These are phyloP conservation scores for Lichenothelia convexa DNA, from an alignment of 495 filamentous ascomycete species.

Conservation along the genomic window DNA sequence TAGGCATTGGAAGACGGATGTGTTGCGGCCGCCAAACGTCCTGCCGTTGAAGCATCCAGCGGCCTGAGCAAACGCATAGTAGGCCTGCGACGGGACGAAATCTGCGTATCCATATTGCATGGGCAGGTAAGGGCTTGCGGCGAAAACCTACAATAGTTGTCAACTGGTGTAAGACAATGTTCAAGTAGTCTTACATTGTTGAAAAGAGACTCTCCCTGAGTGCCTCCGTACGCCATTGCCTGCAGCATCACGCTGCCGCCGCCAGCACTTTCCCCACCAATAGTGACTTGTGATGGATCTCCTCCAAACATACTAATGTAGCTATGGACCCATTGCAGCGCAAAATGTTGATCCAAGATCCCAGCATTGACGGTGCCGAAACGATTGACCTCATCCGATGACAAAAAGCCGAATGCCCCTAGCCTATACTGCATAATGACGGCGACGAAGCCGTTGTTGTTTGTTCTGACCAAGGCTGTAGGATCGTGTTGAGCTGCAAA, in stretches of 20 bases:
- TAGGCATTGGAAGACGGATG: slow-evolving; percentile 36
- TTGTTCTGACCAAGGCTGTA: slow-evolving; percentile 11
- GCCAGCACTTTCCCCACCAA: slow-evolving; percentile 48
- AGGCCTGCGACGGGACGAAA: slow-evolving; percentile 30
- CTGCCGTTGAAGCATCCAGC: slow-evolving; percentile 29
- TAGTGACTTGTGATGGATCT: slow-evolving; percentile 39
- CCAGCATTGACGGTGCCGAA: slow-evolving; percentile 43
- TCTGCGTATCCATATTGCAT: slow-evolving; percentile 33
- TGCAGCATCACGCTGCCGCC: slow-evolving; percentile 28
- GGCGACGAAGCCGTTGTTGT: neutral
- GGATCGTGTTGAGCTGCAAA: slow-evolving; percentile 16
- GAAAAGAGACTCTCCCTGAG: slow-evolving; percentile 21
- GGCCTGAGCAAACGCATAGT: slow-evolving; percentile 33
- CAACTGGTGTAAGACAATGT: neutral
- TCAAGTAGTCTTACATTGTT: slow-evolving; percentile 13
- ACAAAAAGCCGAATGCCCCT: slow-evolving; percentile 46
- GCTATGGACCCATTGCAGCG: slow-evolving; percentile 53
- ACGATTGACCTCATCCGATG: slow-evolving; percentile 24
- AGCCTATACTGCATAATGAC: slow-evolving; percentile 10
- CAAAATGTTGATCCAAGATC: slow-evolving; percentile 46
- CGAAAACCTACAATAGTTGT: slow-evolving; percentile 26
- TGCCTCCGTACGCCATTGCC: slow-evolving; percentile 32
- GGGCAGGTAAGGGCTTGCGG: slow-evolving; percentile 34
- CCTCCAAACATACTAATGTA: slow-evolving; percentile 56
- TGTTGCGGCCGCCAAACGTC: slow-evolving; percentile 10